These are phyloP conservation scores for Fusarium sp. DNA, from an alignment of 2,329 filamentous ascomycete species.

Conservation along the genomic window DNA sequence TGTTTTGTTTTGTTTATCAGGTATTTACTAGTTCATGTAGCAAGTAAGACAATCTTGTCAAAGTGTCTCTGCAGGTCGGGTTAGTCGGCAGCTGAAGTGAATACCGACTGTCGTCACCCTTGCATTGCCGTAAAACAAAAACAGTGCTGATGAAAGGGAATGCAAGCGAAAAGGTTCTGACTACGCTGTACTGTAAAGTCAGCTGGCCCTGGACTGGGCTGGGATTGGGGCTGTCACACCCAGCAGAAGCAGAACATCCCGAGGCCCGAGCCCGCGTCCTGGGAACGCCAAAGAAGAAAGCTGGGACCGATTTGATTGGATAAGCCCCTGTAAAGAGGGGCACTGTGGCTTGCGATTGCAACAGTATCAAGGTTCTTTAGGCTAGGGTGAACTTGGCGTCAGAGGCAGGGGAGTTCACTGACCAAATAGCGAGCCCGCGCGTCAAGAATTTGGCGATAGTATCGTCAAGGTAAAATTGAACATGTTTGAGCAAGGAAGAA, in stretches of 20 bases:
- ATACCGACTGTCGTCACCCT: slow-evolving; percentile 5
- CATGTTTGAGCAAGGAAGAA: slow-evolving; percentile 37
- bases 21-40: neutral
- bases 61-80: neutral
- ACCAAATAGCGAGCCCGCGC: slow-evolving; percentile 21
- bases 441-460: slow-evolving; percentile 15
- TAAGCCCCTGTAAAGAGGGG: slow-evolving; percentile 13
- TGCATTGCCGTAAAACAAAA: slow-evolving; percentile 6
- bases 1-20: neutral
- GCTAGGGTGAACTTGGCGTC: slow-evolving; percentile 31
- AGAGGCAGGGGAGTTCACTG: slow-evolving; percentile 30
- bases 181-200: too few relatives aligned
- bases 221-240: slow-evolving; percentile 38
- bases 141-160: slow-evolving; percentile 33
- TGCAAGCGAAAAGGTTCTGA: neutral
- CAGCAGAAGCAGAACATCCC: slow-evolving; percentile 48
- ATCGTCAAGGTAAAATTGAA: slow-evolving; percentile 28
- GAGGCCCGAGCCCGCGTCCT: slow-evolving; percentile 49
- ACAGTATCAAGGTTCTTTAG: slow-evolving; percentile 25
- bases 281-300: slow-evolving; percentile 45
- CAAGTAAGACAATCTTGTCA: neutral
- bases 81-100: slow-evolving; percentile 24
- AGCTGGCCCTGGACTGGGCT: neutral
- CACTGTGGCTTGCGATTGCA: slow-evolving; percentile 27
- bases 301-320: slow-evolving; percentile 50